phyloP scores from a whole-genome alignment of 306 rosid species.

The Malus sieversii region DNA sequence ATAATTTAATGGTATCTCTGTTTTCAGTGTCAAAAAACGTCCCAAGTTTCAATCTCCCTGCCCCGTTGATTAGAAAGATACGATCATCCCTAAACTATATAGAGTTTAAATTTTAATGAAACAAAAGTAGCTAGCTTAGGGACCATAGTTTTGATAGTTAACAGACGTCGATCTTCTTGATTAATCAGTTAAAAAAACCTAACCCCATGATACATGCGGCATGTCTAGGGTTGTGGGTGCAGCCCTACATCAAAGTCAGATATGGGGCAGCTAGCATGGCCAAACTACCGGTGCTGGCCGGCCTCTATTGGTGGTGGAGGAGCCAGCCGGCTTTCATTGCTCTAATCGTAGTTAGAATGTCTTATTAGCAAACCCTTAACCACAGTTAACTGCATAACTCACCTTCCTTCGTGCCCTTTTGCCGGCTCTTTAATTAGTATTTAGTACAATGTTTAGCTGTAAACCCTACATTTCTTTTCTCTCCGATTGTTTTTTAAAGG shows the following conservation, averaged over 20 bases:
- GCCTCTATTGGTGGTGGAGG: conserved; percentile 7
- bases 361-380: conserved; percentile 27
- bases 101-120: not conserved
- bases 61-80: not conserved
- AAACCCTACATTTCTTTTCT: not conserved
- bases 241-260: conserved; percentile 25
- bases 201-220: conserved; percentile 29
- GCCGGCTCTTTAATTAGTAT: conserved; percentile 37
- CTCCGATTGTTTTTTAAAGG: not conserved
- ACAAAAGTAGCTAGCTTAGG: not conserved
- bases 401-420: conserved; percentile 32
- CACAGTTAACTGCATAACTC: conserved; percentile 13
- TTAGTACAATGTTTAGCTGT: conserved; percentile 43
- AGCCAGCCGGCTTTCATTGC: conserved; percentile 39
- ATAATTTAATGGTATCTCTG: not conserved
- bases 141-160: not conserved
- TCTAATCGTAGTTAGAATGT: conserved; percentile 33
- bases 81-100: not conserved
- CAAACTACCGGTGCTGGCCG: conserved; percentile 21
- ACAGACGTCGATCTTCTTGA: conserved; percentile 6
- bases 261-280: conserved; percentile 29
- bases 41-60: not conserved
- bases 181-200: conserved; percentile 16
- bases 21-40: too few species aligned
- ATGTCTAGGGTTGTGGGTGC: conserved; percentile 28